Evolutionary conservation across 2,329 filamentous ascomycete species (phyloP), one percentile per base, ranked within the genome.

Genomic region (Cadophora gregata): DNA sequence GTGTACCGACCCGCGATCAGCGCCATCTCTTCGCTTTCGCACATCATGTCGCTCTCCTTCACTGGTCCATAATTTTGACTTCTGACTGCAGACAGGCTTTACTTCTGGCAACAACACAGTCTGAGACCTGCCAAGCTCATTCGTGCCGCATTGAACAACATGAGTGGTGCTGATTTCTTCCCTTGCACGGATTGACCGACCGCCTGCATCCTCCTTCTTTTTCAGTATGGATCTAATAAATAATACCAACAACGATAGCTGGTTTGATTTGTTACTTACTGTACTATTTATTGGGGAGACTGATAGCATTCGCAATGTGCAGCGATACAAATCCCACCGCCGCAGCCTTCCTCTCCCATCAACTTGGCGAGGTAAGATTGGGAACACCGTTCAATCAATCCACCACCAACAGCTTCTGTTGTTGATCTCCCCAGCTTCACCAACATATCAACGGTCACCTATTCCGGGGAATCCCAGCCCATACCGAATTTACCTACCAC

Each of bases 1-100:
- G 42, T 47, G 58, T 47, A 38, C 58, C 58, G 58, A 60, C 58
- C 58, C 58, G 56, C 56, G 4, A 59, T 47, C 56, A 29, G 56
- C 56, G 25, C 25, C 31, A 58, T 58, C 31, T 36, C 53, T 16
- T 36, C 25, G 31, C 19, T 29, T 27, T 25, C n/a, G 38, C 58
- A 33, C 31, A 14, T 12, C 36, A 47, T 24, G 27, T 29, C 33
- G 19, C 31, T 21, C 21, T 12, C 38, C 6, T 42, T 19, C 14
- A 47, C 38, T 48, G 38, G 42, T 31, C 58, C 47, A 47, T 21
- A 29, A 31, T 29, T 59, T 31, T 60, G 25, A 60, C 58, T 19
- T 60, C 38, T 27, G 27, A 60, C 58, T 48, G 38, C 58, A 60
- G 36, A 25, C 58, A 19, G 36, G 33, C n/a, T 16, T 25, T 10